Base-by-base conservation (phyloP, 2,329 filamentous ascomycete genomes). In the Penicillium hordei region DNA sequence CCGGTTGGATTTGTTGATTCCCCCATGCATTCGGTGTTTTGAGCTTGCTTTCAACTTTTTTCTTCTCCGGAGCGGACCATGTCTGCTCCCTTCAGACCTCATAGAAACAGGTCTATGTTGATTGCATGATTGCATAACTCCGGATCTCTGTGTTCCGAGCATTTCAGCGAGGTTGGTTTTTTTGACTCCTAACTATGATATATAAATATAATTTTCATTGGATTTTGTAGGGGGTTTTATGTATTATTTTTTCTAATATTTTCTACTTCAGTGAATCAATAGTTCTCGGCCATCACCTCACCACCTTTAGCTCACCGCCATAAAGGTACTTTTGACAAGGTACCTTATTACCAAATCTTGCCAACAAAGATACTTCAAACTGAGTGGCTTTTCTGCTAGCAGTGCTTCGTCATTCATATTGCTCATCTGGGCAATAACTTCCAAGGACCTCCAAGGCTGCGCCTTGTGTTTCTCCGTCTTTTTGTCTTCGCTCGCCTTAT, bases 161-260 rank as follows among this genome's bases (percentile, higher is more conserved):
- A 61, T 65, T 59, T 62, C 63, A 62, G 60, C 60, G 65, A 65
- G 59, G 60, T 61, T 64, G 60, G 57, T 48, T 60, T 38, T 38
- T 65, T 55, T 44, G 46, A 36, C 43, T 51, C 21, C 45, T 52
- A 23, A 21, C 33, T 52, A 45, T 25, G 48, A 46, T 34, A 53
- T 34, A 29, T 17, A 43, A 48, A 53, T 57, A 48, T 43, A 48
- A 52, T 48, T 34, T 21, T 33, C 25, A 10, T 48, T 23, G 27
- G 9, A 10, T 19, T 40, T 52, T 23, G 31, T 9, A 3, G 9
- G 7, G 6, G 6, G 12, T 39, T 53, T 39, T 19, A 5, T 15
- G 9, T n/a, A 25, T 8, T 9, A 23, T 29, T 17, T 10, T 10
- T 13, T 53, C n/a, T 46, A 31, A 27, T 38, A 19, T 44, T 4